Evolutionary conservation across 208 protist species (phyloP).

Genomic region (Plasmodiophora brassicae): DNA sequence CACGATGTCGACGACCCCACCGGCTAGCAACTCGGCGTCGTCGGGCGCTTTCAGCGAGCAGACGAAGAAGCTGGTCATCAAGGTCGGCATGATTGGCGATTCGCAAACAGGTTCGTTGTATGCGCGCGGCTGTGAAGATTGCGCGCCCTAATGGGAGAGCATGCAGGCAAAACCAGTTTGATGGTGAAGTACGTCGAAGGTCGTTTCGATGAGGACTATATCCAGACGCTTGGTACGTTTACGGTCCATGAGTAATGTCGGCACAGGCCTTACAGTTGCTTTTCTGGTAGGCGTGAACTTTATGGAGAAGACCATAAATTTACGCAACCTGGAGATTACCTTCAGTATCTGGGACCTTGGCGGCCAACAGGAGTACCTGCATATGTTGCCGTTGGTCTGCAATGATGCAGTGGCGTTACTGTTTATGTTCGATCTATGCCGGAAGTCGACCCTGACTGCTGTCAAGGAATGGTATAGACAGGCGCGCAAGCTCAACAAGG

Average conservation of each 20-base stretch:
- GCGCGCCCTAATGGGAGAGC: background rate
- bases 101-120: constrained; percentile 5
- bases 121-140: background rate
- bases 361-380: constrained; percentile 74
- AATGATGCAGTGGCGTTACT: constrained; percentile 78
- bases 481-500: constrained; percentile 74
- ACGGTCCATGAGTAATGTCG: no score
- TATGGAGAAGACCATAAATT: constrained; percentile 76
- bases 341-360: constrained; percentile 84
- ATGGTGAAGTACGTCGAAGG: constrained; percentile 65
- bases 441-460: constrained; percentile 67
- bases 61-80: constrained; percentile 21
- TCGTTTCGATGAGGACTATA: constrained; percentile 62
- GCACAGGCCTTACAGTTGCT: background rate
- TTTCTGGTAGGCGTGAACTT: constrained; percentile 75
- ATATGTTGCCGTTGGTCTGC: constrained; percentile 81
- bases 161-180: constrained; percentile 55
- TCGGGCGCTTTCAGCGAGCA: background rate
- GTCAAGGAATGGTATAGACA: constrained; percentile 80
- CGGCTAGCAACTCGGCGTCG: background rate
- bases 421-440: constrained; percentile 80
- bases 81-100: constrained; percentile 31
- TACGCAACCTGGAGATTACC: constrained; percentile 71
- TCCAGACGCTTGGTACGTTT: constrained; percentile 54
- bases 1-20: no score